Evolutionary conservation across 495 filamentous ascomycete species (phyloP).

Genomic region (Cenococcum geophilum): DNA sequence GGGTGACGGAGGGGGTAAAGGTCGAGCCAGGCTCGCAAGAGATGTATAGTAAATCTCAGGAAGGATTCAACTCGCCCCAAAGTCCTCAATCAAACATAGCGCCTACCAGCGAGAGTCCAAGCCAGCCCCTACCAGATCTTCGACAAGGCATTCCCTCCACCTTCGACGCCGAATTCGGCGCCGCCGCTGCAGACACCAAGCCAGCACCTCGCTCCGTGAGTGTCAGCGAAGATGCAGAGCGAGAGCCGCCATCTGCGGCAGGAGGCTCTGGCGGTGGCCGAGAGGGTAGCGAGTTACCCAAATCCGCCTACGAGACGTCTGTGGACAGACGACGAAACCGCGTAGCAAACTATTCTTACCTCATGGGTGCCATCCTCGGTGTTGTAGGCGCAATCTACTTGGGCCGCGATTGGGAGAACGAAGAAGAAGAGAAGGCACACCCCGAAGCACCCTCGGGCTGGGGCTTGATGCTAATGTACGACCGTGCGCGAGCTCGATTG

Average conservation of each 20-base stretch:
- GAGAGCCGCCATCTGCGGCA: constrained; percentile 10
- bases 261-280: constrained; percentile 38
- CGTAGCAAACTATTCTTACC: constrained; percentile 63
- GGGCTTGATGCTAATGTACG: constrained; percentile 69
- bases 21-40: not conserved
- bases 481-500: constrained; percentile 66
- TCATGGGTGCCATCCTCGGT: constrained; percentile 44
- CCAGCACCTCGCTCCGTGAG: constrained; percentile 21
- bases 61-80: constrained; percentile 17
- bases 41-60: constrained; percentile 13
- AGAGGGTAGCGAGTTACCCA: constrained; percentile 53
- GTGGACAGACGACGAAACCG: constrained; percentile 70
- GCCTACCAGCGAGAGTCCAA: constrained; percentile 30
- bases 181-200: constrained; percentile 4
- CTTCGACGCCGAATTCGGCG: constrained; percentile 60
- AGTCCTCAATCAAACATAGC: constrained; percentile 12
- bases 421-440: constrained; percentile 59
- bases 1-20: constrained; percentile 1
- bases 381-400: constrained; percentile 57
- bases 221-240: constrained; percentile 26
- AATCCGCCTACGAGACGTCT: constrained; percentile 84
- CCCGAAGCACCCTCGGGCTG: constrained; percentile 66
- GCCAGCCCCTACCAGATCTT: constrained; percentile 70
- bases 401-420: constrained; percentile 79
- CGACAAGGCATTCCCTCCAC: constrained; percentile 90